Conservation (phyloP, 140 eudicot species). For the Stevia rebaudiana region DNA sequence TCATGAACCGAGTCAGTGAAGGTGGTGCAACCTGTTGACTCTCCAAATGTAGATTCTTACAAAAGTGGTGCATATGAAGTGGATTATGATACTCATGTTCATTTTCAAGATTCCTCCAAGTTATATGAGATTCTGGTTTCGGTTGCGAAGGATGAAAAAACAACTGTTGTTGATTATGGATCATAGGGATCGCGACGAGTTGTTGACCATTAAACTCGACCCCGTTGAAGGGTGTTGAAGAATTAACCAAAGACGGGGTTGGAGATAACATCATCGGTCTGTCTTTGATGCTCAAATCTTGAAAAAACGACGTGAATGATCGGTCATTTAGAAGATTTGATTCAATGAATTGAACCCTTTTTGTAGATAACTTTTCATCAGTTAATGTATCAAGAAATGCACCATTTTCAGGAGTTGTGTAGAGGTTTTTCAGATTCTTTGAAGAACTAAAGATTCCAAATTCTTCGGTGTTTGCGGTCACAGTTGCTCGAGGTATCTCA, state of each 20-base stretch:
- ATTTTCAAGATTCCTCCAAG: conserved; percentile 43
- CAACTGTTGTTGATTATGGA: conserved; percentile 35
- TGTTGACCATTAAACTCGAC: conserved; percentile 36
- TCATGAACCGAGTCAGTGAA: conserved; percentile 29
- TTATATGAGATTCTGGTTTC: conserved; percentile 29
- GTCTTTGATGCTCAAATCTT: conserved; percentile 47
- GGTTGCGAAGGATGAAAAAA: conserved; percentile 38
- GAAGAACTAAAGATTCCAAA: conserved; percentile 22
- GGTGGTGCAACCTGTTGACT: conserved; percentile 35
- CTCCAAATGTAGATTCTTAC: conserved; percentile 32
- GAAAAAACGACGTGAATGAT: conserved; percentile 41
- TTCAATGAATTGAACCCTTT: conserved; percentile 33
- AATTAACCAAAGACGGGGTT: conserved; percentile 25
- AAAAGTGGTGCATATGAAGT: conserved; percentile 43
- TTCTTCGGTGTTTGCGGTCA: conserved; percentile 33
- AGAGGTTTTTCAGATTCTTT: conserved; percentile 27
- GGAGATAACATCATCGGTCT: conserved; percentile 31
- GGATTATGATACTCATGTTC: conserved; percentile 29
- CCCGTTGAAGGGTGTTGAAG: conserved; percentile 28
- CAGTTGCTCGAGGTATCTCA: conserved; percentile 55
- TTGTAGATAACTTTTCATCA: conserved; percentile 30
- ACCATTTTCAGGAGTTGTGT: conserved; percentile 30
- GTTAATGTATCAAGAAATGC: conserved; percentile 23
- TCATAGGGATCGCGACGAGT: conserved; percentile 42
- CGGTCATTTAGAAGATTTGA: conserved; percentile 39